Evolutionary conservation across 768 basidiomycete genomes (phyloP).

Genomic region (Naganishia friedmannii): DNA sequence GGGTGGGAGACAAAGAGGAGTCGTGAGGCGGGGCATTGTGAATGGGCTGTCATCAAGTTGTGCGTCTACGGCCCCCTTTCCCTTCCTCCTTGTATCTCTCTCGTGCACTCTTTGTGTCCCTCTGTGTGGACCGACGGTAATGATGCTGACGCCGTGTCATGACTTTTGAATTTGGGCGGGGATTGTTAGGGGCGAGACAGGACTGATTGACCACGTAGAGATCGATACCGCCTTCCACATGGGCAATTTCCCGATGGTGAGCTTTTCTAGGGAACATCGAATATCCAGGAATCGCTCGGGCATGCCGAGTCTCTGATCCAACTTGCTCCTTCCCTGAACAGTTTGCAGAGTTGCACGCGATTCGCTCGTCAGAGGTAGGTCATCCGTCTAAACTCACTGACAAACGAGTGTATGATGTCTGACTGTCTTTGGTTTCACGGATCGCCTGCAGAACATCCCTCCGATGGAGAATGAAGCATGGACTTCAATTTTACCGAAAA

Average conservation of each 20-base stretch:
- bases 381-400: neutral
- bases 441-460: constrained; percentile 28
- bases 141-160: no score
- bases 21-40: constrained; percentile 64
- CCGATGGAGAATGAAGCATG: constrained; percentile 60
- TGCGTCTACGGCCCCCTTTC: no score
- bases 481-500: constrained; percentile 70
- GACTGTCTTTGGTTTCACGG: neutral
- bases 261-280: neutral
- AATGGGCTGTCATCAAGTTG: constrained; percentile 84
- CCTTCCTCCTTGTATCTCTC: no score
- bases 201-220: constrained; percentile 69
- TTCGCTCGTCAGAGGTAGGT: constrained; percentile 52
- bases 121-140: no score
- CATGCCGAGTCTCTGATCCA: neutral
- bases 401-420: neutral
- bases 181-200: constrained; percentile 65
- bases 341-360: constrained; percentile 73
- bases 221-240: constrained; percentile 95
- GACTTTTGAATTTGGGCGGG: no score
- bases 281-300: neutral
- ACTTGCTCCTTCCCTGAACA: constrained; percentile 44
- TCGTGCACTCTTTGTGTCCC: no score
- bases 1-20: constrained; percentile 98
- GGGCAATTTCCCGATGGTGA: constrained; percentile 78